Evolutionary conservation across 2,329 filamentous ascomycete genomes (phyloP).

Genomic region (Trichoderma guizhouense): DNA sequence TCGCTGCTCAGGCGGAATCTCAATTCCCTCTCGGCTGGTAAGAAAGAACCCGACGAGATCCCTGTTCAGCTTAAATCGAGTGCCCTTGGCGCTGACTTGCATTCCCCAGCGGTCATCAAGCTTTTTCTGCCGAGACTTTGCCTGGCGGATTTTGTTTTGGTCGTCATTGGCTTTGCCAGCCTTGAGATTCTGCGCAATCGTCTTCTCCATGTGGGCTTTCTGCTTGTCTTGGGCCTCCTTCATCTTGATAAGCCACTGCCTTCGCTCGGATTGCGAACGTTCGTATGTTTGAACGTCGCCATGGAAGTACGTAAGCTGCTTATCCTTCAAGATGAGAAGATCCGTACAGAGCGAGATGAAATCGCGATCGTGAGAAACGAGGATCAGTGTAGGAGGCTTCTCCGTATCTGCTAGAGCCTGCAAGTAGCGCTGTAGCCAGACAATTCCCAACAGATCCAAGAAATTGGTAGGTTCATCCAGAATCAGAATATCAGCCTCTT

Average conservation of each 20-base stretch:
- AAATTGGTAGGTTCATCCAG: slow-evolving; percentile 89
- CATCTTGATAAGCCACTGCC: slow-evolving; percentile 67
- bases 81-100: slow-evolving; percentile 67
- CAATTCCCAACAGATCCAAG: slow-evolving; percentile 75
- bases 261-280: slow-evolving; percentile 62
- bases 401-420: slow-evolving; percentile 50
- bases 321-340: slow-evolving; percentile 71
- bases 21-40: slow-evolving; percentile 62
- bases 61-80: slow-evolving; percentile 75
- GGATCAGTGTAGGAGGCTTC: slow-evolving; percentile 62
- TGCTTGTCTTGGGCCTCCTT: slow-evolving; percentile 80
- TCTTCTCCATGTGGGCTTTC: slow-evolving; percentile 74
- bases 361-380: slow-evolving; percentile 82
- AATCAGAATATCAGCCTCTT: slow-evolving; percentile 73
- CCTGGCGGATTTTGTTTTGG: slow-evolving; percentile 81
- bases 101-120: slow-evolving; percentile 78
- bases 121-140: slow-evolving; percentile 79
- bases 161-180: slow-evolving; percentile 75
- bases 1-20: slow-evolving; percentile 62
- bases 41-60: slow-evolving; percentile 64
- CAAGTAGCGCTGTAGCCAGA: slow-evolving; percentile 79
- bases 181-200: slow-evolving; percentile 70
- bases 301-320: slow-evolving; percentile 68
- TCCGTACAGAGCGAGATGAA: slow-evolving; percentile 77
- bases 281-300: slow-evolving; percentile 74